These are phyloP conservation scores for Luvunga scandens DNA, from an alignment of 345 rosid genomes.

Conservation along the genomic window DNA sequence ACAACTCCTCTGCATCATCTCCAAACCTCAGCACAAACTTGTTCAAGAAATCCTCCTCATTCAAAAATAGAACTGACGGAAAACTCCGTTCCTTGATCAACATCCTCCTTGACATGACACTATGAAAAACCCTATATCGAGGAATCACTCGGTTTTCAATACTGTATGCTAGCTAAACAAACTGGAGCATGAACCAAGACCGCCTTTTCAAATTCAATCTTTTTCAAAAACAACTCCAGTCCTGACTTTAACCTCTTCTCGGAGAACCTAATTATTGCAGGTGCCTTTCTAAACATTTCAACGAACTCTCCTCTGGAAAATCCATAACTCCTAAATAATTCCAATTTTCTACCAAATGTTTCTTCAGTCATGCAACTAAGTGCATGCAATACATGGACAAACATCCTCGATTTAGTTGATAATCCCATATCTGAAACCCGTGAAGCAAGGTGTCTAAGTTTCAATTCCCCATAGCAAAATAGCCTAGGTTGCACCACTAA, in stretches of 20 bases:
- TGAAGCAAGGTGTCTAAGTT: constrained; percentile 14
- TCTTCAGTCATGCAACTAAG: constrained; percentile 28
- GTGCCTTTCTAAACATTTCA: constrained; percentile 32
- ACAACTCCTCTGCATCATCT: constrained; percentile 29
- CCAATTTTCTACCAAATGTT: constrained; percentile 27
- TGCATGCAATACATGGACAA: constrained; percentile 30
- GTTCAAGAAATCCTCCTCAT: constrained; percentile 23
- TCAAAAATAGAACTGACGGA: neutral
- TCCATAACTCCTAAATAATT: constrained; percentile 25
- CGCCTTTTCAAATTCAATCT: constrained; percentile 20
- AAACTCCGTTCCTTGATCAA: constrained; percentile 26
- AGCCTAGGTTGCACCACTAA: constrained; percentile 30
- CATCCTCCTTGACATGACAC: constrained; percentile 28
- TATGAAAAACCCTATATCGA: constrained; percentile 32
- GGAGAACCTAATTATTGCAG: constrained; percentile 23
- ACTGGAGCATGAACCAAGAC: constrained; percentile 19
- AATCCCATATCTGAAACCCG: constrained; percentile 31
- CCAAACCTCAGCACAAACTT: constrained; percentile 28
- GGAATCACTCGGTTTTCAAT: constrained; percentile 35
- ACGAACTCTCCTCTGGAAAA: constrained; percentile 26
- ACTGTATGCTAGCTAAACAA: constrained; percentile 27
- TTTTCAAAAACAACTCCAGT: constrained; percentile 28
- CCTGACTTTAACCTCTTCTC: constrained; percentile 31
- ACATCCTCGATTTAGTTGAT: constrained; percentile 38
- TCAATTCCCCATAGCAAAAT: constrained; percentile 15